Evolutionary conservation across 257 asterid species (phyloP).

Genomic region (Solanum okadae): DNA sequence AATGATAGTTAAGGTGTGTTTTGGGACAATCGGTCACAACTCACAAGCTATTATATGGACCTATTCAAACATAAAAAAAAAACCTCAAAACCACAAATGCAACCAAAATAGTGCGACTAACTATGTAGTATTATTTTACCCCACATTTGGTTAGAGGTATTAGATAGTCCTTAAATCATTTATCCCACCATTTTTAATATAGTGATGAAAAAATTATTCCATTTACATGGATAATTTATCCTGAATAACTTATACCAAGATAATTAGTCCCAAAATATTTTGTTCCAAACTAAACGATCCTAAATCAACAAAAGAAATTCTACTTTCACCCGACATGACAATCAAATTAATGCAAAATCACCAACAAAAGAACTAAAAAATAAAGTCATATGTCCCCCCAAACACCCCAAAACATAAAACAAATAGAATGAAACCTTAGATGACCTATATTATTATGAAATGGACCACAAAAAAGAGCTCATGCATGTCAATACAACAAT

Average conservation of each 20-base stretch:
- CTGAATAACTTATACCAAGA: background rate
- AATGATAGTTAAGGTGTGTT: no score
- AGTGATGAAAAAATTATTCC: no score
- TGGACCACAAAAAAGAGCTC: background rate
- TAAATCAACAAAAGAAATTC: no score
- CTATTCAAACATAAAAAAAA: background rate
- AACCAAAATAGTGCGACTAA: background rate
- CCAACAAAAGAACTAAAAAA: background rate
- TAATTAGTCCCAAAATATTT: no score
- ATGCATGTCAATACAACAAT: no score
- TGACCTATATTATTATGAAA: background rate
- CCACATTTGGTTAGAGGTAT: accelerated
- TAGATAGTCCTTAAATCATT: no score
- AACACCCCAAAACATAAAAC: background rate
- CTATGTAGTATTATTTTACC: background rate
- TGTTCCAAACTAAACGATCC: no score
- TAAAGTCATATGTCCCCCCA: background rate
- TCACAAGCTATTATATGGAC: background rate
- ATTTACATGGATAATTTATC: accelerated
- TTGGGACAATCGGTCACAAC: no score
- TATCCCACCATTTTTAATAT: no score
- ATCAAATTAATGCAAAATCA: no score
- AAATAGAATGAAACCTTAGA: background rate
- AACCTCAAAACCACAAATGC: background rate
- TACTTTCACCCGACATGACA: background rate